Base-by-base conservation (phyloP, 768 basidiomycete genomes). In the Cystoderma amianthinum region DNA sequence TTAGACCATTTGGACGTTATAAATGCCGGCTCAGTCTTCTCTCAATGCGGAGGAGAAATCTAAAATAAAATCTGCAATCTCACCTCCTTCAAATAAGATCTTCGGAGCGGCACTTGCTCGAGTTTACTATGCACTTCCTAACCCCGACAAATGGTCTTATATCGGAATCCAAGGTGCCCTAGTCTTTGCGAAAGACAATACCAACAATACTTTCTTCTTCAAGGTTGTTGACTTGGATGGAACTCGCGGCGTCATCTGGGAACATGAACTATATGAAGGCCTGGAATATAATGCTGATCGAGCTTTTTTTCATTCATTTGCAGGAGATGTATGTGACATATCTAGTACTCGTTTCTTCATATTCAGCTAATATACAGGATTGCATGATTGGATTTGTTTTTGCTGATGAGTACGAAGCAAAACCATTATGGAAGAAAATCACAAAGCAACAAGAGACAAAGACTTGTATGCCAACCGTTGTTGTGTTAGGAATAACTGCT, bases 361-460 rank as follows among this genome's bases (percentile, higher is more conserved):
- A 17, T 18, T 37, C 23, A n/a, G n/a, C n/a, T 36, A 7, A 19
- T 13, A 20, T 36, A n/a, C 56, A 96, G 93, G 75, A 84, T 47
- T 90, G 88, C 53, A 88, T 88, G 81, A 76, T 98, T 50, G 93
- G 88, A 2, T 72, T 98, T 44, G 89, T 94, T 21, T 97, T 96
- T 52, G 75, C 86, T 2, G 81, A 90, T 32, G 90, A 94, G 59
- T 60, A 69, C 3, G 95, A 97, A 49, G 95, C 93, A 1, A 80
- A 80, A 55, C 63, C 75, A 9, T 81, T 98, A 44, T 78, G 77
- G 67, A 96, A 97, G 66, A 95, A 90, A 55, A 82, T 95, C 4
- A 73, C 66, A 1, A 63, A 60, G 15, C 77, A 76, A 47, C 92
- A 90, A 60, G 71, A 72, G 43, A 58, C 69, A 11, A 79, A 77